A percentile compares a stretch with the other conserved stretches of the same genome.
Evolutionary conservation across 768 basidiomycete species (phyloP).

Genomic region (Strobilomyces dryophilus): DNA sequence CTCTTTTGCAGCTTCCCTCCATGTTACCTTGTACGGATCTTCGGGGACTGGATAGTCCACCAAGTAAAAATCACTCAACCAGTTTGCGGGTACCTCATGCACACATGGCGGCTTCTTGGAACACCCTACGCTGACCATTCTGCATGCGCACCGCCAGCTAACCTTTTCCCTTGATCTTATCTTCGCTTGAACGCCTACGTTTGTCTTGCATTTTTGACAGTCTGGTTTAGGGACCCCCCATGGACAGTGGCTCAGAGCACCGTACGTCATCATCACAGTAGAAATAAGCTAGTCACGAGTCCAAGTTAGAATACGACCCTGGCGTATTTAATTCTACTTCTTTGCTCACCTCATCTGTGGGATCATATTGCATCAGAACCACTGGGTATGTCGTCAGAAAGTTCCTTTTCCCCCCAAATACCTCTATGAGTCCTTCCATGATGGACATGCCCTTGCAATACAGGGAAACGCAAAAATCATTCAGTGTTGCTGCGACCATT

Average conservation of each 20-base stretch:
- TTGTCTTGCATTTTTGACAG: neutral
- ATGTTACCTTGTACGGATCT: neutral
- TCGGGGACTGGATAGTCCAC: neutral
- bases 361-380: neutral
- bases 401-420: neutral
- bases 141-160: neutral
- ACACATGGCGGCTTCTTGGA: neutral
- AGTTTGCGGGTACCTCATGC: neutral
- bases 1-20: neutral
- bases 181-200: neutral
- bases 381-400: neutral
- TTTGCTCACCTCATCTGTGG: neutral
- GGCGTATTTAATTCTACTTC: neutral
- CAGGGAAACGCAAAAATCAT: neutral
- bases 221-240: slow-evolving; percentile 1
- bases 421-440: neutral
- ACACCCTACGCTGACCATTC: neutral
- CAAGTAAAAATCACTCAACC: neutral
- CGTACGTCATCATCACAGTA: neutral
- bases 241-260: neutral
- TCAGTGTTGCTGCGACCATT: neutral
- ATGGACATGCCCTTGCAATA: neutral
- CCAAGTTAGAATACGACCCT: neutral
- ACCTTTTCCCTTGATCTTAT: neutral
- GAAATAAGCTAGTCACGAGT: neutral